Base-by-base conservation (phyloP, 2,329 filamentous ascomycete species). In the Beauveria sp. region DNA sequence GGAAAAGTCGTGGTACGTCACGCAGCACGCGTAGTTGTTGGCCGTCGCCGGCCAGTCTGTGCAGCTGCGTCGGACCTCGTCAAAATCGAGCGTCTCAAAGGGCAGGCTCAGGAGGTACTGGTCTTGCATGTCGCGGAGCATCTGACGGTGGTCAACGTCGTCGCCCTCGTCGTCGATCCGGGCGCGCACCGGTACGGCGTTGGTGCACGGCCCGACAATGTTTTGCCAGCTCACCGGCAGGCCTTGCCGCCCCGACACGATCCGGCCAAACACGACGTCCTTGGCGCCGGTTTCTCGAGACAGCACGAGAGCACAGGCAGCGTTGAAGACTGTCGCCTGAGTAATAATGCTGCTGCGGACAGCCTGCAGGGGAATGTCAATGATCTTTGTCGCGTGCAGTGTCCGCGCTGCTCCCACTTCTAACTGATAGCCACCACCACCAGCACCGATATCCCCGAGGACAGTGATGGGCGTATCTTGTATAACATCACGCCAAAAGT, bases 201-300 rank as follows among this genome's bases (percentile, higher is more conserved):
- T 66, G 6, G 57, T 46, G 56, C 63, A 65, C n/a, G 51, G 55
- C 8, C 47, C 26, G n/a, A 68, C 55, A 2, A 68, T 62, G 14
- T 63, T 45, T 22, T 67, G 67, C 14, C 61, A 64, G 47, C 16
- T 53, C 6, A 51, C 47, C 0, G 67, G 22, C 0, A 67, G 20
- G 0, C 58, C 63, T 18, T 67, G 62, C 7, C 67, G 62, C 2
- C 67, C 66, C 1, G 66, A 68, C 0, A 68, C 66, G 26, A 67
- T 61, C 1, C 62, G 61, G 16, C 67, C 64, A 3, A 68, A 67
- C 43, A 68, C 54, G 2, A 68, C 61, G 9, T 68, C 61, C 0
- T 24, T 30, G 0, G 60, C 59, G 1, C 56, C 28, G 1, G 63
- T 56, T 2, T 61, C 30, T 26, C 42, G 2, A 26, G 47, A 59